Evolutionary conservation across 2,329 filamentous ascomycete genomes (phyloP).

Genomic region (Beauveria sp.): DNA sequence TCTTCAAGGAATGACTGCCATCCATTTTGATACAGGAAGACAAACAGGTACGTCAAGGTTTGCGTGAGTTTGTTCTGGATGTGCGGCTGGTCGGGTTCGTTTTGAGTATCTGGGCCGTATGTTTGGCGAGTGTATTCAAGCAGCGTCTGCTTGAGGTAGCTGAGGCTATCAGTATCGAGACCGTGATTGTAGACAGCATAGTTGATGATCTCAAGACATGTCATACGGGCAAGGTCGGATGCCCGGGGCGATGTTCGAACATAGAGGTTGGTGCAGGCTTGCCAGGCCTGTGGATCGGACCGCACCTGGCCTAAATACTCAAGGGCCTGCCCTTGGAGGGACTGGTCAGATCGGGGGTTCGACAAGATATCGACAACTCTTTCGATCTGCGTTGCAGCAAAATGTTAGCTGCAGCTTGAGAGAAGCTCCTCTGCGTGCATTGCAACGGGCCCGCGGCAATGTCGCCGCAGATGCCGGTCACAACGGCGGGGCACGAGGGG

Average conservation of each 20-base stretch:
- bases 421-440: background rate
- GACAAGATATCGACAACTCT: constrained; percentile 93
- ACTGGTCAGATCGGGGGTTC: constrained; percentile 67
- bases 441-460: constrained; percentile 16
- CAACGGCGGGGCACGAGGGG: constrained; percentile 7
- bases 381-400: constrained; percentile 58
- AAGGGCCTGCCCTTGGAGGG: constrained; percentile 74
- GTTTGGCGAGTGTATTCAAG: constrained; percentile 71
- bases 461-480: constrained; percentile 7
- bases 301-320: constrained; percentile 74
- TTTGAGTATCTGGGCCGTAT: constrained; percentile 56
- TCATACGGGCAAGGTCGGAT: constrained; percentile 79
- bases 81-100: constrained; percentile 59
- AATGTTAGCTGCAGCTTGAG: constrained; percentile 13
- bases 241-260: constrained; percentile 60
- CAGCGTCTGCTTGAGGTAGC: constrained; percentile 71
- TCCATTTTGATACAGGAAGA: constrained; percentile 72
- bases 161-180: constrained; percentile 64
- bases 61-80: constrained; percentile 98
- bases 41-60: constrained; percentile 89
- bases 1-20: constrained; percentile 93
- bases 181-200: constrained; percentile 78
- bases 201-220: constrained; percentile 88
- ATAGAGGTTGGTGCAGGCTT: constrained; percentile 81
- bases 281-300: constrained; percentile 78